phyloP scores from a whole-genome alignment of 2,329 filamentous ascomycete species.

The Bipolaris oryzae region DNA sequence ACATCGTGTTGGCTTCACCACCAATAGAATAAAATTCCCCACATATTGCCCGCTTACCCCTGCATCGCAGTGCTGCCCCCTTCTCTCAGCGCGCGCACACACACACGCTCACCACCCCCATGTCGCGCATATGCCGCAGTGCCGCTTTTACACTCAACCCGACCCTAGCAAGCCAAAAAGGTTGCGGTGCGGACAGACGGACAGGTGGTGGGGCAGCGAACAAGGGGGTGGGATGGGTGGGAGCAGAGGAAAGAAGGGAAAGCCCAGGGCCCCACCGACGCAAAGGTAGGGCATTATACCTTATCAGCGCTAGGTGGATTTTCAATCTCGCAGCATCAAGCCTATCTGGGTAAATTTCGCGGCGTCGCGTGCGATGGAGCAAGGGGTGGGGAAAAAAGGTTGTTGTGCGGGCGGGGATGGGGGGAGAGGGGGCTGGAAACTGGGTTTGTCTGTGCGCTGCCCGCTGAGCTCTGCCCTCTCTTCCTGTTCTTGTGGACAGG shows the following conservation, averaged over 20 bases:
- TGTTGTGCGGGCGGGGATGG: not conserved
- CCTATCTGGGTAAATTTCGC: constrained; percentile 10
- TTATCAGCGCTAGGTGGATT: not conserved
- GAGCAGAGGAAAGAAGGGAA: not conserved
- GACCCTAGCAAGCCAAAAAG: too few species aligned
- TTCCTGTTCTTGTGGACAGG: not conserved
- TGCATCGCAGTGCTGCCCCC: not conserved
- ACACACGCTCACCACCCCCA: not conserved
- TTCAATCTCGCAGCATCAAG: constrained; percentile 12
- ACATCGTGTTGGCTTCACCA: not conserved
- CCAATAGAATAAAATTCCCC: not conserved
- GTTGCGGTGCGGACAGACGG: too few species aligned
- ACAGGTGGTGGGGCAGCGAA: too few species aligned
- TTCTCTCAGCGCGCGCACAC: too few species aligned
- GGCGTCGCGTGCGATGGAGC: constrained; percentile 7
- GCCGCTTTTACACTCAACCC: too few species aligned
- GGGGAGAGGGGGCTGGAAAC: not conserved
- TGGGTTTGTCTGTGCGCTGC: not conserved
- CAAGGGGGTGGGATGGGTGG: not conserved
- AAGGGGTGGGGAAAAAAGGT: not conserved
- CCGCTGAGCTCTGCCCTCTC: too few species aligned
- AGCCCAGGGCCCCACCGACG: not conserved
- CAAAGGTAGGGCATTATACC: too few species aligned
- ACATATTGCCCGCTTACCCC: constrained; percentile 5
- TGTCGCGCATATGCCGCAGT: too few species aligned